A percentile compares a stretch with the other conserved stretches of the same genome.
Conservation (phyloP, 805 yeast genomes). For the Yarrowia sp. region DNA sequence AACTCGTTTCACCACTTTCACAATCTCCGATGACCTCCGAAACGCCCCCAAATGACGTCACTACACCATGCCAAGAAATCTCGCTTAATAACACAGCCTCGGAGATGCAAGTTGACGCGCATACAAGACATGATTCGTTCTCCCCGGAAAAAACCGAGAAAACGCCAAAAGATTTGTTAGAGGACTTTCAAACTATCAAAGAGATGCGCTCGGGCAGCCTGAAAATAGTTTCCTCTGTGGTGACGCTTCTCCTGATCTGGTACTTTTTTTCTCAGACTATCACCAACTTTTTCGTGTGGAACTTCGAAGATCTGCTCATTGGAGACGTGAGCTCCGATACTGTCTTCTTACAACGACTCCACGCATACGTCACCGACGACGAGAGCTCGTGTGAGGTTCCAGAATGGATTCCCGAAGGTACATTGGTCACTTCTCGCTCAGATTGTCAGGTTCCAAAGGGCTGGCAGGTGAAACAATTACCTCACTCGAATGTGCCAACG, state of each 20-base stretch:
- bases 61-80: conserved; percentile 1
- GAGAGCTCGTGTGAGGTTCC: conserved; percentile 3
- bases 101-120: conserved; percentile 23
- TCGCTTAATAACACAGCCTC: conserved; percentile 18
- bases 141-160: not conserved
- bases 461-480: conserved; percentile 10
- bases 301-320: conserved; percentile 12
- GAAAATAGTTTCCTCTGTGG: not conserved
- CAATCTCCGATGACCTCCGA: conserved; percentile 1
- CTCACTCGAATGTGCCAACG: not conserved
- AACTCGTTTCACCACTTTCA: not conserved
- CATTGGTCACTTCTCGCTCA: conserved; percentile 1
- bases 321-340: conserved; percentile 25
- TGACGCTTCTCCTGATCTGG: not conserved
- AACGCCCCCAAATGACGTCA: conserved; percentile 7
- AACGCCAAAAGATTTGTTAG: too few species aligned
- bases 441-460: conserved; percentile 3
- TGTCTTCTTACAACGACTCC: conserved; percentile 3
- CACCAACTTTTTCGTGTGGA: not conserved
- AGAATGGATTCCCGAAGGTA: conserved; percentile 12
- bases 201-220: not conserved
- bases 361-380: conserved; percentile 24
- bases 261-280: not conserved
- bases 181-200: too few species aligned
- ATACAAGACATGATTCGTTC: not conserved